Evolutionary conservation across 805 yeast species (phyloP).

Genomic region (Zygoascus ofunaensis): DNA sequence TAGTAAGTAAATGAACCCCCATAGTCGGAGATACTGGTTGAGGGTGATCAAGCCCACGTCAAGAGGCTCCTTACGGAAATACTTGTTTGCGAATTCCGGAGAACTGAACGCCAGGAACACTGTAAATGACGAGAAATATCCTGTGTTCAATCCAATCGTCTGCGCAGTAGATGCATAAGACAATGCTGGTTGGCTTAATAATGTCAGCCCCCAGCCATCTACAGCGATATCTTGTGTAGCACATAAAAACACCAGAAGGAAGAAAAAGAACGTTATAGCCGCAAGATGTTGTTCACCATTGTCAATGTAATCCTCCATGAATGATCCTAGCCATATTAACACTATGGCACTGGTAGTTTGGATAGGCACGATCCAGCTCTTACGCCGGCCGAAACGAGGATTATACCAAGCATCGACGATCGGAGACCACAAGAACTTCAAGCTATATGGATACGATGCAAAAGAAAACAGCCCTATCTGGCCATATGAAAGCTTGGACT

Average conservation of each 20-base stretch:
- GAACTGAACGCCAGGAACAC: slow-evolving; percentile 86
- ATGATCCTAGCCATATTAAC: slow-evolving; percentile 53
- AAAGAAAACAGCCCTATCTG: slow-evolving; percentile 85
- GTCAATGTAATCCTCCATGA: slow-evolving; percentile 40
- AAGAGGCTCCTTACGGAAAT: slow-evolving; percentile 52
- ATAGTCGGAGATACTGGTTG: slow-evolving; percentile 64
- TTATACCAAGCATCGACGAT: slow-evolving; percentile 81
- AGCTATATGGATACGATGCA: slow-evolving; percentile 90
- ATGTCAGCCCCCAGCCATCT: slow-evolving; percentile 97
- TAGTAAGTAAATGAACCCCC: slow-evolving; percentile 64
- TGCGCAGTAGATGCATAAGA: slow-evolving; percentile 96
- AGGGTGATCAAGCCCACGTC: slow-evolving; percentile 61
- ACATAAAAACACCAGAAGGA: slow-evolving; percentile 72
- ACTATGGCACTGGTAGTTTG: slow-evolving; percentile 72
- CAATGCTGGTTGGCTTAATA: slow-evolving; percentile 65
- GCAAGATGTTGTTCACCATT: slow-evolving; percentile 41
- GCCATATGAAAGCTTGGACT: slow-evolving; percentile 72
- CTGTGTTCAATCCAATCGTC: slow-evolving; percentile 88
- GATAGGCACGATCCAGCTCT: slow-evolving; percentile 91
- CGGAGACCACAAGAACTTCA: slow-evolving; percentile 92
- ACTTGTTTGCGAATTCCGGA: slow-evolving; percentile 84
- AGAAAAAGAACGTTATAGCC: slow-evolving; percentile 60
- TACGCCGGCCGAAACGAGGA: slow-evolving; percentile 63
- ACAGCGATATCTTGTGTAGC: slow-evolving; percentile 99
- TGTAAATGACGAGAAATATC: slow-evolving; percentile 86